These are phyloP conservation scores for Collybia mongolica DNA, from an alignment of 768 basidiomycete genomes.

Conservation along the genomic window DNA sequence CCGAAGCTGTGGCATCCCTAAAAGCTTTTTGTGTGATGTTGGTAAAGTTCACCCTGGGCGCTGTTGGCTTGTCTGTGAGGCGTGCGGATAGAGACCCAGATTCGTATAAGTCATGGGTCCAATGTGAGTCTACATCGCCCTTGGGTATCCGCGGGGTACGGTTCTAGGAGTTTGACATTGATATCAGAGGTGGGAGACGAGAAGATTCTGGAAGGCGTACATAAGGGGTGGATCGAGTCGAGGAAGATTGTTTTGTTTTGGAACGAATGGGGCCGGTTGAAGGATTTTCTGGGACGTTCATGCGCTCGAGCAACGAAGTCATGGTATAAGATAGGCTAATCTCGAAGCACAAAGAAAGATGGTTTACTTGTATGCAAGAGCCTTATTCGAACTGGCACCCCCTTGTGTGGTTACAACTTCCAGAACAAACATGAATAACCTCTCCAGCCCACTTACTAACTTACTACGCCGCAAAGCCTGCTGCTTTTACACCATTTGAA, in stretches of 20 bases:
- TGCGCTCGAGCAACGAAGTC: constrained; percentile 61
- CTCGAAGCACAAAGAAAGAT: too few species aligned
- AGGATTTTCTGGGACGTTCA: constrained; percentile 41
- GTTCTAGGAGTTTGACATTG: constrained; percentile 29
- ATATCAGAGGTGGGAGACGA: constrained; percentile 15
- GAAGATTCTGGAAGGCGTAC: constrained; percentile 38
- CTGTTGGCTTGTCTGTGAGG: constrained; percentile 39
- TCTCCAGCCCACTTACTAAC: too few species aligned
- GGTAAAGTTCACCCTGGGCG: constrained; percentile 52
- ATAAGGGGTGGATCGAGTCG: constrained; percentile 47
- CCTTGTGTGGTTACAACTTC: neutral
- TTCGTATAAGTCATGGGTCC: constrained; percentile 75
- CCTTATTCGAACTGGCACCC: constrained; percentile 10
- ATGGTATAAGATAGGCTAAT: constrained; percentile 20
- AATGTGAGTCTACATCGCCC: constrained; percentile 62
- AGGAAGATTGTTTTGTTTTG: constrained; percentile 24
- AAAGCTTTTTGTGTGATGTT: constrained; percentile 60
- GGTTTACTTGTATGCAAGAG: too few species aligned
- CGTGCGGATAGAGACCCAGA: constrained; percentile 61
- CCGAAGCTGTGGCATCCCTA: constrained; percentile 49
- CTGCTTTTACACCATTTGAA: too few species aligned
- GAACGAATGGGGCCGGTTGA: constrained; percentile 47
- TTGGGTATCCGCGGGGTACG: constrained; percentile 58
- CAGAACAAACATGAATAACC: neutral
- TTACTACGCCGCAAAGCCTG: too few species aligned